A percentile compares a stretch with the other conserved stretches of the same genome.
phyloP scores from a whole-genome alignment of 2,329 filamentous ascomycete species.

The Septoria petroselini region DNA sequence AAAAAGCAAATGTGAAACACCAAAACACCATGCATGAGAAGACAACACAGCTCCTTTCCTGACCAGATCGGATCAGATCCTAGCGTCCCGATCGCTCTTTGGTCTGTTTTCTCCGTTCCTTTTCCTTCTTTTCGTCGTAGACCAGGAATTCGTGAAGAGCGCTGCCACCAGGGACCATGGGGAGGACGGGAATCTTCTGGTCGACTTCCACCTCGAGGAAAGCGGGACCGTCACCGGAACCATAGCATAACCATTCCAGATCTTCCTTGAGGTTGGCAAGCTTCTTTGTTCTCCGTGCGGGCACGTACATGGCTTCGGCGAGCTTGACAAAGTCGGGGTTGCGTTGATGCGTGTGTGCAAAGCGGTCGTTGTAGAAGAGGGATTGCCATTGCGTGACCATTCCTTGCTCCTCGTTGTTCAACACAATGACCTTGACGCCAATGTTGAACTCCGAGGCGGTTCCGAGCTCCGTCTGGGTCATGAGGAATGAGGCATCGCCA shows the following conservation, averaged over 20 bases:
- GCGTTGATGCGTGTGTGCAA: conserved; percentile 84
- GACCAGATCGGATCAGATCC: no score
- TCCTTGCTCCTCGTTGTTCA: conserved; percentile 97
- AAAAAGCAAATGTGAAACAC: conserved; percentile 1
- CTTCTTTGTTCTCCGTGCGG: conserved; percentile 67
- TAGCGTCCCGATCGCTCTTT: conserved; percentile 40
- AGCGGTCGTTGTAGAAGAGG: conserved; percentile 94
- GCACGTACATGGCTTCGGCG: conserved; percentile 84
- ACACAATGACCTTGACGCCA: conserved; percentile 86
- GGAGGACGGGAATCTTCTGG: conserved; percentile 85
- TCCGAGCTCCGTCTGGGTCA: conserved; percentile 93
- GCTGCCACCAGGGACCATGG: conserved; percentile 89
- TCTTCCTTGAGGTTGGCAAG: conserved; percentile 73
- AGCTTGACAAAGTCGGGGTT: conserved; percentile 97
- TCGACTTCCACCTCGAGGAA: conserved; percentile 90
- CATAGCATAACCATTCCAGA: conserved; percentile 81
- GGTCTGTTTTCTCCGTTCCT: conserved; percentile 39
- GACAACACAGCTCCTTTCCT: conserved; percentile 1
- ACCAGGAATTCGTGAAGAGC: conserved; percentile 90
- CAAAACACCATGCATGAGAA: conserved; percentile 20
- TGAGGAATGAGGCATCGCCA: conserved; percentile 97
- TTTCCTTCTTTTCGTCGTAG: conserved; percentile 66
- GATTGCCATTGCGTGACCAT: conserved; percentile 99
- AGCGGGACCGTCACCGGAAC: conserved; percentile 74
- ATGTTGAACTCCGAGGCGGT: conserved; percentile 96